Evolutionary conservation across 352 stramenopile species (phyloP).

Genomic region (Globisporangium sylvaticum): DNA sequence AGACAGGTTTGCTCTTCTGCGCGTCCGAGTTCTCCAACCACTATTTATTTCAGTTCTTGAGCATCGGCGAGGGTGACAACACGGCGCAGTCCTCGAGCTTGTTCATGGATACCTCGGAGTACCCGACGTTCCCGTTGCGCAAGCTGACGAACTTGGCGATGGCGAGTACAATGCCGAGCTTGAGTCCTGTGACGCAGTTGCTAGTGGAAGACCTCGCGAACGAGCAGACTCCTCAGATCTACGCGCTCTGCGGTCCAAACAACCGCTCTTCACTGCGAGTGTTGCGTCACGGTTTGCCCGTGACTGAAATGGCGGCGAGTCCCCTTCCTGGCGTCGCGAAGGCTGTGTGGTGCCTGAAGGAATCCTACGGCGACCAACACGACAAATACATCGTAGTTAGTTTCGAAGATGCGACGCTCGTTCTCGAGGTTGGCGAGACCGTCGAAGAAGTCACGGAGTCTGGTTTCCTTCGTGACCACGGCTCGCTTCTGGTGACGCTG

Average conservation of each 20-base stretch:
- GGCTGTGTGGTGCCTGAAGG: slow-evolving; percentile 93
- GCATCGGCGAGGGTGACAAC: slow-evolving; percentile 91
- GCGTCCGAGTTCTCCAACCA: slow-evolving; percentile 98
- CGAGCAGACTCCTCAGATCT: slow-evolving; percentile 97
- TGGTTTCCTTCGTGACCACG: slow-evolving; percentile 93
- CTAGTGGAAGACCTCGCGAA: slow-evolving; percentile 93
- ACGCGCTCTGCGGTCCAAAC: slow-evolving; percentile 92
- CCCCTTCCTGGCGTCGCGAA: slow-evolving; percentile 94
- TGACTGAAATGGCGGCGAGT: slow-evolving; percentile 96
- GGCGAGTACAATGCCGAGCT: slow-evolving; percentile 73
- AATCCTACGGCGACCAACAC: slow-evolving; percentile 65
- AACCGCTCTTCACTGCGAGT: slow-evolving; percentile 93
- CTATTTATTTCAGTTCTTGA: slow-evolving; percentile 97
- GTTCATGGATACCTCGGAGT: slow-evolving; percentile 60
- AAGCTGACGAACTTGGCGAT: slow-evolving; percentile 89
- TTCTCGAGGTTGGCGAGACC: slow-evolving; percentile 95
- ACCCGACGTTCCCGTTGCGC: slow-evolving; percentile 67
- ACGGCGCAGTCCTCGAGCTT: slow-evolving; percentile 70
- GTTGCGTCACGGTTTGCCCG: slow-evolving; percentile 93
- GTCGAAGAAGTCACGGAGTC: slow-evolving; percentile 97
- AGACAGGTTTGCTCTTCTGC: slow-evolving; percentile 95
- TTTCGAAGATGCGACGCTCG: slow-evolving; percentile 98
- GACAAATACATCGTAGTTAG: slow-evolving; percentile 99
- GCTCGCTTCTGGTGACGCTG: slow-evolving; percentile 93
- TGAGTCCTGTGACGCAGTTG: slow-evolving; percentile 94